These are phyloP conservation scores for Rhynchospora tenuis DNA, from an alignment of 176 grass and related monocot species.

Conservation along the genomic window DNA sequence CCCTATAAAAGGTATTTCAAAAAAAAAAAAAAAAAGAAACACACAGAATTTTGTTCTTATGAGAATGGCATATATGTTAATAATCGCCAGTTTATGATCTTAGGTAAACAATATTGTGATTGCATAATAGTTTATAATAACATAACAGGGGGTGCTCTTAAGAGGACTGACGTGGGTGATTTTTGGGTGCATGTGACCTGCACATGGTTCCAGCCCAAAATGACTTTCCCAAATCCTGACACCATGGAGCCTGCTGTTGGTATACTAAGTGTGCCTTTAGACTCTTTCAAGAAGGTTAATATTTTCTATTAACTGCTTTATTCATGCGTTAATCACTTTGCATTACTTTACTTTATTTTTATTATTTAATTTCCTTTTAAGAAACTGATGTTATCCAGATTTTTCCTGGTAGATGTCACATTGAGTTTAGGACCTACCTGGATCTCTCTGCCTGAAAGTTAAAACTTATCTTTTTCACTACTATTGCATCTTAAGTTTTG, in stretches of 20 bases:
- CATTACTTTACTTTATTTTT: neutral
- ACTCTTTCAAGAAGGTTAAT: conserved; percentile 75
- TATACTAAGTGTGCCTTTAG: conserved; percentile 67
- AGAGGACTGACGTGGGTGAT: conserved; percentile 72
- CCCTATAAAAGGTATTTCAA: conserved; percentile 73
- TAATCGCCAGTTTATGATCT: neutral
- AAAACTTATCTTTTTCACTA: neutral
- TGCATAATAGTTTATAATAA: conserved; percentile 3
- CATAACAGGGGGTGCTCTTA: conserved; percentile 71
- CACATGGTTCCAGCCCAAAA: conserved; percentile 92
- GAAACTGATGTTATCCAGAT: neutral
- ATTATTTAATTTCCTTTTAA: neutral
- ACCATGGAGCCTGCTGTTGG: conserved; percentile 89
- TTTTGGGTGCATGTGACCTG: conserved; percentile 95
- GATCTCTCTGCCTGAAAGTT: neutral
- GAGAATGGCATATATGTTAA: neutral
- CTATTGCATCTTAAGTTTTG: neutral
- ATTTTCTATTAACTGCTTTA: conserved; percentile 3
- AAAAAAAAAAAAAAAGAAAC: neutral
- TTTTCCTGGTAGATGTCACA: neutral
- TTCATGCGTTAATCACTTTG: neutral
- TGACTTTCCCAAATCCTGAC: conserved; percentile 59
- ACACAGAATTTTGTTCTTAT: neutral
- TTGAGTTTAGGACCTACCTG: neutral
- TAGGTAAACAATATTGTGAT: neutral